Conservation (phyloP, 768 basidiomycete genomes). For the Rhizopogon vesiculosus region DNA sequence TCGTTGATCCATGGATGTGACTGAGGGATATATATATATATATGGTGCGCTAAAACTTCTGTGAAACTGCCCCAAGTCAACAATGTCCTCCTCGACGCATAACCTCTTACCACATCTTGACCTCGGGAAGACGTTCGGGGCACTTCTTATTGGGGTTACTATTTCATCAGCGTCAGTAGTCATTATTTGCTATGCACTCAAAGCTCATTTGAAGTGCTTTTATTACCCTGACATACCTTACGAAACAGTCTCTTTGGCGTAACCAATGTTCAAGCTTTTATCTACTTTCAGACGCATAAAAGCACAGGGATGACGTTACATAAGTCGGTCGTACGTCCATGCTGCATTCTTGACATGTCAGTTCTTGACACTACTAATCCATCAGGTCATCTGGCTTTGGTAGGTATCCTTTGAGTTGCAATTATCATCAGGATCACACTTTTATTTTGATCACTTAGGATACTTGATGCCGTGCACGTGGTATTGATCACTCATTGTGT, state of each 20-base stretch:
- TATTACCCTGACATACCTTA: neutral
- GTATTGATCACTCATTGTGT: constrained; percentile 28
- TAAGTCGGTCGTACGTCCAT: neutral
- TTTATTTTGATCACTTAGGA: constrained; percentile 16
- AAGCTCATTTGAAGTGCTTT: neutral
- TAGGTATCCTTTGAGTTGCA: constrained; percentile 3
- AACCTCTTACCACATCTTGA: too few species aligned
- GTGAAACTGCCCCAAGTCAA: too few species aligned
- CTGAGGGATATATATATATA: too few species aligned
- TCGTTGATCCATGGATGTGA: too few species aligned
- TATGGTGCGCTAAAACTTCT: too few species aligned
- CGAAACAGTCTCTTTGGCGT: neutral
- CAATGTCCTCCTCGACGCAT: too few species aligned
- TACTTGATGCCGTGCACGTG: constrained; percentile 31
- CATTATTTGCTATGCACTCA: too few species aligned
- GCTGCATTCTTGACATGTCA: neutral
- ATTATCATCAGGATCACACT: neutral
- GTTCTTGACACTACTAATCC: neutral
- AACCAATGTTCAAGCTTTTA: neutral
- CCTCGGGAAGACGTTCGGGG: too few species aligned
- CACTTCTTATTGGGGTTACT: too few species aligned
- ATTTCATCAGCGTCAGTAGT: too few species aligned
- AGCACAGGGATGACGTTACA: neutral
- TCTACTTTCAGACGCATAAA: neutral
- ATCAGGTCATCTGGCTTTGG: constrained; percentile 5